These are phyloP conservation scores for Zymoseptoria crescenta DNA, from an alignment of 2,329 filamentous ascomycete species.

Conservation along the genomic window DNA sequence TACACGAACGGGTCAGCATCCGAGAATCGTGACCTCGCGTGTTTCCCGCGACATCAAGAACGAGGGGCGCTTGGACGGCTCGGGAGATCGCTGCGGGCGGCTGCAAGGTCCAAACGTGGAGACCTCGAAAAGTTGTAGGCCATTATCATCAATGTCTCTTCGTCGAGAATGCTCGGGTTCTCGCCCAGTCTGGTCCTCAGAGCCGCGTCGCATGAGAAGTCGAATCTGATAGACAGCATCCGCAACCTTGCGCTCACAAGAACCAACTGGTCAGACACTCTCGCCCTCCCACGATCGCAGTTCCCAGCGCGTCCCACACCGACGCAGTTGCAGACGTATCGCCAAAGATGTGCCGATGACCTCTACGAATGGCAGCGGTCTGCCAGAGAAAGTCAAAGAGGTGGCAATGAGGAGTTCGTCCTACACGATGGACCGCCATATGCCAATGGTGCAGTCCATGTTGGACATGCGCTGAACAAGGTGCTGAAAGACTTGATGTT, in stretches of 20 bases:
- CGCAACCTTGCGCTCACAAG: conserved; percentile 7
- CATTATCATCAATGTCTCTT: background rate
- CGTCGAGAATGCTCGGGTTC: conserved; percentile 5
- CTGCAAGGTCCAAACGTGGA: background rate
- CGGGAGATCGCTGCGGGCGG: background rate
- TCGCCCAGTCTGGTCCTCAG: conserved; percentile 7
- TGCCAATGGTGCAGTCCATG: conserved; percentile 84
- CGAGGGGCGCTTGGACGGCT: background rate
- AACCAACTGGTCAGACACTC: conserved; percentile 30
- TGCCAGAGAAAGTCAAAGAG: conserved; percentile 19
- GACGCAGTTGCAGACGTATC: conserved; percentile 47
- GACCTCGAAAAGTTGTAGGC: background rate
- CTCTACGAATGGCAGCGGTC: conserved; percentile 81
- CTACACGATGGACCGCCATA: conserved; percentile 96
- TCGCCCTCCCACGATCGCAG: conserved; percentile 42
- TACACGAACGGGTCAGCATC: background rate
- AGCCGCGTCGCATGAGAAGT: conserved; percentile 3
- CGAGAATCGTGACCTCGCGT: background rate
- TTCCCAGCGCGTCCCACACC: conserved; percentile 40
- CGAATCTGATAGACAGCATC: conserved; percentile 5
- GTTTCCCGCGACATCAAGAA: background rate
- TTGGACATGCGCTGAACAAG: conserved; percentile 95
- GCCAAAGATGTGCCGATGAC: conserved; percentile 73
- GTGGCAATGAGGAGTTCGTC: conserved; percentile 56
- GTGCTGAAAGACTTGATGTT: conserved; percentile 91